These are phyloP conservation scores for Dothistroma septosporum DNA, from an alignment of 2,329 filamentous ascomycete species.

Conservation along the genomic window DNA sequence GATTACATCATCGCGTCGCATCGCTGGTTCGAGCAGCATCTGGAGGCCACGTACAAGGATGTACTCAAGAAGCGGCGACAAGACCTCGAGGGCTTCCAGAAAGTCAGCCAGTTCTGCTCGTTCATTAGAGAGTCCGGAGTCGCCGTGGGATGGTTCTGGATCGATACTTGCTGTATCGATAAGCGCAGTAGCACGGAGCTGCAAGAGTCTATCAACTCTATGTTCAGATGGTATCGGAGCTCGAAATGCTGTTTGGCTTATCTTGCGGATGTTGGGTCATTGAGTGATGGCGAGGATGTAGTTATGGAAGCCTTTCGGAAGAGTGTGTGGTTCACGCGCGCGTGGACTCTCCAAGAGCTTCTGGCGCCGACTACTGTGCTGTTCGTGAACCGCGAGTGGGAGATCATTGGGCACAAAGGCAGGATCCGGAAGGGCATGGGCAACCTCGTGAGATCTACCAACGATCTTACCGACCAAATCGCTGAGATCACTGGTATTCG, in stretches of 20 bases:
- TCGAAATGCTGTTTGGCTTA: conserved; percentile 18
- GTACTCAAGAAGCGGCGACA: conserved; percentile 5
- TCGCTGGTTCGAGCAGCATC: conserved; percentile 4
- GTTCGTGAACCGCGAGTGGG: conserved; percentile 7
- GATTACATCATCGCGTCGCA: conserved; percentile 15
- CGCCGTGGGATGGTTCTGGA: conserved; percentile 12
- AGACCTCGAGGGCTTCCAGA: conserved; percentile 2
- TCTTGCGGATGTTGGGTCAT: conserved; percentile 8
- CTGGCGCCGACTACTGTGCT: conserved; percentile 5
- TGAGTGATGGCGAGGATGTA: neutral
- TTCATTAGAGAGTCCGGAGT: neutral
- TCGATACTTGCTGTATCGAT: conserved; percentile 26
- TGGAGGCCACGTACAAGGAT: conserved; percentile 8
- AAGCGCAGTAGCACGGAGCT: conserved; percentile 20
- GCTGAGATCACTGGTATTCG: conserved; percentile 11
- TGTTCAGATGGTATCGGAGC: conserved; percentile 21
- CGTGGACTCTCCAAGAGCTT: conserved; percentile 7
- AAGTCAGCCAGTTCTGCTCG: conserved; percentile 7
- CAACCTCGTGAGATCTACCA: neutral
- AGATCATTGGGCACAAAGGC: conserved; percentile 15
- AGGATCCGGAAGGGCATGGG: conserved; percentile 25
- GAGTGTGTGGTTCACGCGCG: conserved; percentile 4
- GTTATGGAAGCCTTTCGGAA: neutral
- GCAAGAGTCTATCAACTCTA: conserved; percentile 18
- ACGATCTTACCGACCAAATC: neutral